phyloP scores from a whole-genome alignment of 345 rosid species.

The Eucalyptus marginata region DNA sequence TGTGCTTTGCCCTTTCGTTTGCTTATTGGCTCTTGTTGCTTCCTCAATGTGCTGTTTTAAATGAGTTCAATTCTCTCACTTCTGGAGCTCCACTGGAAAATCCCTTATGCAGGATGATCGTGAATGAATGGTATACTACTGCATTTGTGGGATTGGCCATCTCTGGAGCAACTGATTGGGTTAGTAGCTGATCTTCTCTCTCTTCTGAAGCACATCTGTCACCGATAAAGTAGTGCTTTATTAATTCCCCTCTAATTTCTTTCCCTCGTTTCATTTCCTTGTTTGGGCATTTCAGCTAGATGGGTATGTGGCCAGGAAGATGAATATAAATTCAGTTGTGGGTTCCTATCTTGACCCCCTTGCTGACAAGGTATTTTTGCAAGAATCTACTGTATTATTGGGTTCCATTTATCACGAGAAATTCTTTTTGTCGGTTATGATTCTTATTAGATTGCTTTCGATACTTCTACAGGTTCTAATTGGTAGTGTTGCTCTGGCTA shows the following conservation, averaged over 20 bases:
- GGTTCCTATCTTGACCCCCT: conserved; percentile 98
- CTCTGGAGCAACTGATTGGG: conserved; percentile 94
- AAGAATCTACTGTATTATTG: not conserved
- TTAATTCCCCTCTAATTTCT: not conserved
- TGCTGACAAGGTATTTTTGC: conserved; percentile 72
- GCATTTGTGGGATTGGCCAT: conserved; percentile 65
- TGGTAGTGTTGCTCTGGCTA: conserved; percentile 78
- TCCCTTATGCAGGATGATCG: conserved; percentile 62
- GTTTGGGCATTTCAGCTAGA: conserved; percentile 39
- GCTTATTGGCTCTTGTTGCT: not conserved
- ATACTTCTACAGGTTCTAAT: conserved; percentile 60
- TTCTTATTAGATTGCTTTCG: not conserved
- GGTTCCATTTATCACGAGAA: not conserved
- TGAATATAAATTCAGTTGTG: conserved; percentile 82
- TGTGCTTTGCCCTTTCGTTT: not conserved
- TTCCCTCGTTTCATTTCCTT: not conserved
- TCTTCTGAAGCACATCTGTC: not conserved
- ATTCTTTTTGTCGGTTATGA: not conserved
- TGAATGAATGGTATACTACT: conserved; percentile 60
- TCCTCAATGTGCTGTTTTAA: not conserved
- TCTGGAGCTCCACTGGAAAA: not conserved
- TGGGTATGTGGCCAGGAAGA: conserved; percentile 88
- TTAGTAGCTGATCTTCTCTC: not conserved
- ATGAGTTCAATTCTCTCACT: not conserved
- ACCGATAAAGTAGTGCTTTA: not conserved